Evolutionary conservation across 192 early-diverging fungal genomes (phyloP).

Genomic region (Phlyctochytrium arcticum): DNA sequence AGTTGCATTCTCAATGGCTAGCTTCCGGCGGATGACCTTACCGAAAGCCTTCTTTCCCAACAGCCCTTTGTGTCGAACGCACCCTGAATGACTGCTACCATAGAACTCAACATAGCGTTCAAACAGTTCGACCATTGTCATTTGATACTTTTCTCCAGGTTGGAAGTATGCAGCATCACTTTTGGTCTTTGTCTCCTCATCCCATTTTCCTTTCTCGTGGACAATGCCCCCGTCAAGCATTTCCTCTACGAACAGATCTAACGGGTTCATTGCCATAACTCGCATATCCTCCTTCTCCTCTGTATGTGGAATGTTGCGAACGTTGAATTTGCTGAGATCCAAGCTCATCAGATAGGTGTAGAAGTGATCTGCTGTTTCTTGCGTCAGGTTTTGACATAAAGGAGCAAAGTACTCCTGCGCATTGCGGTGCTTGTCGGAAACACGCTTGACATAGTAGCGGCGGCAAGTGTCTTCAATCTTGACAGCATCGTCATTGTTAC

Average conservation of each 20-base stretch:
- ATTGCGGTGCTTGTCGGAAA: no score
- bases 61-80: no score
- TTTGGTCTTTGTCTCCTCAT: no score
- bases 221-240: constrained; percentile 2
- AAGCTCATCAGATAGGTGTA: constrained; percentile 16
- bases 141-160: no score
- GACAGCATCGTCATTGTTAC: not conserved
- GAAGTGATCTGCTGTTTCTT: constrained; percentile 14
- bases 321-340: constrained; percentile 9
- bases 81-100: no score
- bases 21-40: not conserved
- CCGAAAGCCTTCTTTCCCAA: not conserved
- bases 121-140: no score
- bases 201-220: no score
- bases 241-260: constrained; percentile 12
- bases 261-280: not conserved
- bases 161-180: no score
- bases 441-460: not conserved
- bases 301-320: constrained; percentile 7
- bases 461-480: not conserved
- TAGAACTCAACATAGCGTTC: no score
- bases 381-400: not conserved
- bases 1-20: not conserved
- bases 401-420: constrained; percentile 4
- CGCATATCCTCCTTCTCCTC: constrained; percentile 10